A percentile compares a stretch with the other conserved stretches of the same genome.
These are phyloP conservation scores for Trametes polyzona DNA, from an alignment of 1,284 basidiomycete genomes.

Conservation along the genomic window DNA sequence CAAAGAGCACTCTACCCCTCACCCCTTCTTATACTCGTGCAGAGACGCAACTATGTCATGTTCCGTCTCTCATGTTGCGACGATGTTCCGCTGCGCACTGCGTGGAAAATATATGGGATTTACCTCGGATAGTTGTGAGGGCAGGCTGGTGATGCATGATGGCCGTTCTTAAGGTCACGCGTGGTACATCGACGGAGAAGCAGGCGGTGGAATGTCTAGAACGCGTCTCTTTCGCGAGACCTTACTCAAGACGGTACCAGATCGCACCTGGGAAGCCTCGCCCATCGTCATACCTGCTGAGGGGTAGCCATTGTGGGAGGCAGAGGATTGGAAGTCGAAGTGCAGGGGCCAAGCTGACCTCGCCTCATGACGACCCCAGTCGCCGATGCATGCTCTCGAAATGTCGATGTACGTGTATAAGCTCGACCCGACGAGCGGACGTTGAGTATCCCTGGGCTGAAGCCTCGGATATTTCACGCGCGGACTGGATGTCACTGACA, in stretches of 20 bases:
- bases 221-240: neutral
- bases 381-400: neutral
- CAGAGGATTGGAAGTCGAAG: neutral
- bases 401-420: neutral
- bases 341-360: neutral
- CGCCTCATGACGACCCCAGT: neutral
- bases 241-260: neutral
- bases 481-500: slow-evolving; percentile 6
- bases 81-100: slow-evolving; percentile 16
- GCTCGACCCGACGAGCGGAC: too few relatives aligned
- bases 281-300: neutral
- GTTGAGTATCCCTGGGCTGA: too few relatives aligned
- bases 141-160: neutral
- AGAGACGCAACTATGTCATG: neutral
- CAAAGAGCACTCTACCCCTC: neutral
- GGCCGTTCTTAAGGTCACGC: slow-evolving; percentile 1
- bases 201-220: neutral
- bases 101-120: slow-evolving; percentile 18
- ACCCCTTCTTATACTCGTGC: neutral
- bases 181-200: neutral
- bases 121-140: slow-evolving; percentile 15
- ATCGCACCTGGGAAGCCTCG: neutral
- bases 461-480: slow-evolving; percentile 9
- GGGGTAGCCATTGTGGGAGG: neutral
- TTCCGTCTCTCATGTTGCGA: slow-evolving; percentile 2